Evolutionary conservation across 495 filamentous ascomycete genomes (phyloP).

Genomic region (Trichoderma erinaceum): DNA sequence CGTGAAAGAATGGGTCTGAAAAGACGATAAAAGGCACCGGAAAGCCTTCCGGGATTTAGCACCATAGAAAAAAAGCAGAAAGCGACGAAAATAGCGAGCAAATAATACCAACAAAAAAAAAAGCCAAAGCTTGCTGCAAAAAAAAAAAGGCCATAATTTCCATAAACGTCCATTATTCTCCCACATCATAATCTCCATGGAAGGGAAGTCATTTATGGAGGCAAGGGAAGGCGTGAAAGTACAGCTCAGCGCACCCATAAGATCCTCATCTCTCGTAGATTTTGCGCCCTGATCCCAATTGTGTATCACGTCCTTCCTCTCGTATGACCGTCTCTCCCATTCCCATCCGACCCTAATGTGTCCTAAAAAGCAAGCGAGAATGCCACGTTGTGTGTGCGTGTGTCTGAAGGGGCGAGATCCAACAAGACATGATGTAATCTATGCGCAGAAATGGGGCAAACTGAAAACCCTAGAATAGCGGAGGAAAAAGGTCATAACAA

Average conservation of each 20-base stretch:
- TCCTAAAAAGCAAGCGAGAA: constrained; percentile 12
- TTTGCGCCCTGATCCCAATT: constrained; percentile 5
- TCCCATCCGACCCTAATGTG: constrained; percentile 12
- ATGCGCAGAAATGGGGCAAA: constrained; percentile 15
- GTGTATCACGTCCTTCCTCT: constrained; percentile 13
- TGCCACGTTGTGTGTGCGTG: constrained; percentile 8
- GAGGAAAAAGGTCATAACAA: constrained; percentile 14
- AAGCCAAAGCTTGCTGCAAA: constrained; percentile 10
- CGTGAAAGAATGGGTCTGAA: not conserved
- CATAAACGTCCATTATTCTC: constrained; percentile 9
- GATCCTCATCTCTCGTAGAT: constrained; percentile 1
- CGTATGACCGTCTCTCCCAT: constrained; percentile 10
- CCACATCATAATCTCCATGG: not conserved
- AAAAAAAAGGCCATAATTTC: constrained; percentile 4
- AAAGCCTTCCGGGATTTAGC: not conserved
- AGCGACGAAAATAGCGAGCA: not conserved
- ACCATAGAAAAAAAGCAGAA: not conserved
- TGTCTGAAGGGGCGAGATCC: constrained; percentile 14
- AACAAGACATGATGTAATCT: constrained; percentile 14
- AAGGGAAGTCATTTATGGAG: constrained; percentile 12
- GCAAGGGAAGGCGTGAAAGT: constrained; percentile 13
- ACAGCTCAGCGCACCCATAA: constrained; percentile 13
- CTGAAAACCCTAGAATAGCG: constrained; percentile 1
- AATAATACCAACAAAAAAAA: constrained; percentile 1
- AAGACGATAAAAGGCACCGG: not conserved